A percentile compares a stretch with the other conserved stretches of the same genome.
Evolutionary conservation across 306 rosid genomes (phyloP).

Genomic region (Corylus avellana): DNA sequence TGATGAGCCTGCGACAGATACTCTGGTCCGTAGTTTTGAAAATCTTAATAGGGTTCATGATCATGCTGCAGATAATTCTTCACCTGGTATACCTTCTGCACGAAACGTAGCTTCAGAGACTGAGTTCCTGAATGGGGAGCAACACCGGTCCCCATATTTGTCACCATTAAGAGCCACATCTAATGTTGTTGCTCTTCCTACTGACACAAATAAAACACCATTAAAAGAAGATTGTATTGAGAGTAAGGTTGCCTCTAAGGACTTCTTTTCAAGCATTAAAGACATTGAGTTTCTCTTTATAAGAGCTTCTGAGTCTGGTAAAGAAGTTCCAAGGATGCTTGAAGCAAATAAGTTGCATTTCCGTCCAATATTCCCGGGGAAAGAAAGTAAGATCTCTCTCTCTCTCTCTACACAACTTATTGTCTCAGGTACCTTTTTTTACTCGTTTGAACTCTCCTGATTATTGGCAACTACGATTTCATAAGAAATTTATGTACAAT

Average conservation of each 20-base stretch:
- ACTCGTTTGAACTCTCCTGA: constrained; percentile 15
- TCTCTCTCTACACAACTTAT: background rate
- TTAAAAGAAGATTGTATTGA: constrained; percentile 55
- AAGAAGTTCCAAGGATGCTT: constrained; percentile 98
- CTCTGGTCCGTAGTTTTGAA: constrained; percentile 71
- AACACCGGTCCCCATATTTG: constrained; percentile 48
- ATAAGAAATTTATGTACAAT: constrained; percentile 1
- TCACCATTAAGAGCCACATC: constrained; percentile 52
- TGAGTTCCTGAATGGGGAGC: constrained; percentile 51
- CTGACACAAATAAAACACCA: constrained; percentile 42
- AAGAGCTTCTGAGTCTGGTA: constrained; percentile 84
- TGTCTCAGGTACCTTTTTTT: constrained; percentile 6
- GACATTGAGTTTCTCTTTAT: constrained; percentile 72
- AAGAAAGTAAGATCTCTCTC: constrained; percentile 61
- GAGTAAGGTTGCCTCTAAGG: constrained; percentile 63
- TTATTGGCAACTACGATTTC: constrained; percentile 12
- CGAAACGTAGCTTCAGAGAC: constrained; percentile 55
- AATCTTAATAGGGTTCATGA: constrained; percentile 63
- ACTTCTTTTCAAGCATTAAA: constrained; percentile 74
- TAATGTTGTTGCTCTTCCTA: constrained; percentile 36
- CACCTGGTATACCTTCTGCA: constrained; percentile 38
- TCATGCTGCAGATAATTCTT: constrained; percentile 42
- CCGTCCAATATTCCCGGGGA: constrained; percentile 68
- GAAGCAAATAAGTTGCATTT: constrained; percentile 95
- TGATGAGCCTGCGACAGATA: constrained; percentile 67